Conservation (phyloP, 2,329 filamentous ascomycete species). For the Calonectria leucothoes region DNA sequence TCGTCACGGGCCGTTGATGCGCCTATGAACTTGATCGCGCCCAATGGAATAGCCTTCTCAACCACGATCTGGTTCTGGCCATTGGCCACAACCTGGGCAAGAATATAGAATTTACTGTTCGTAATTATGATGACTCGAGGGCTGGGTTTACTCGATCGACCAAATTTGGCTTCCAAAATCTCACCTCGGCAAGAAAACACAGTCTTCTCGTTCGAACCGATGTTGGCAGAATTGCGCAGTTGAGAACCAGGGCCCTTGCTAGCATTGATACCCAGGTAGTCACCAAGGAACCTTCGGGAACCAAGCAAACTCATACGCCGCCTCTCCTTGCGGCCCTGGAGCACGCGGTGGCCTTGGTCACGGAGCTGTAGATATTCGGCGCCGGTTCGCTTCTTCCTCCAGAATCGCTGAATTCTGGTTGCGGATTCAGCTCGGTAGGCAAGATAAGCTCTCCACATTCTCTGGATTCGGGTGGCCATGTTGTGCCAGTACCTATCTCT, state of each 20-base stretch:
- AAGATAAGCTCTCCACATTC: constrained; percentile 96
- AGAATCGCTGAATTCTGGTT: constrained; percentile 93
- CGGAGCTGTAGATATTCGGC: constrained; percentile 89
- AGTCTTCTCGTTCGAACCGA: constrained; percentile 78
- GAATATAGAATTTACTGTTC: constrained; percentile 86
- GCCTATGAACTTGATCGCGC: constrained; percentile 89
- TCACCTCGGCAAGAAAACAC: constrained; percentile 94
- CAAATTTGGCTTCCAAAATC: constrained; percentile 92
- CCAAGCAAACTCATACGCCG: constrained; percentile 91
- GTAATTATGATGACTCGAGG: constrained; percentile 88
- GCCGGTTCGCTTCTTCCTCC: constrained; percentile 91
- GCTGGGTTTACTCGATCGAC: constrained; percentile 92
- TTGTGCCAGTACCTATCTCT: constrained; percentile 99
- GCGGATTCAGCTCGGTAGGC: constrained; percentile 93
- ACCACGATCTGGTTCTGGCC: constrained; percentile 83
- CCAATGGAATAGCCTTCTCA: constrained; percentile 85
- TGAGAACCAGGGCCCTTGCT: constrained; percentile 82
- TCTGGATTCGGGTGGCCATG: constrained; percentile 97
- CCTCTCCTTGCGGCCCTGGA: constrained; percentile 89
- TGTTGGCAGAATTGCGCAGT: constrained; percentile 79
- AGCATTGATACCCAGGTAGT: constrained; percentile 92
- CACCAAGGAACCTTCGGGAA: constrained; percentile 91
- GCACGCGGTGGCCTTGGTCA: constrained; percentile 85
- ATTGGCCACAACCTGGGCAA: constrained; percentile 86
- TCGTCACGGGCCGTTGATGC: constrained; percentile 88